Percentiles rank a stretch among this genome's conserved stretches.
These are phyloP conservation scores for Aureobasidium melanogenum DNA, from an alignment of 2,329 filamentous ascomycete species.

Conservation along the genomic window DNA sequence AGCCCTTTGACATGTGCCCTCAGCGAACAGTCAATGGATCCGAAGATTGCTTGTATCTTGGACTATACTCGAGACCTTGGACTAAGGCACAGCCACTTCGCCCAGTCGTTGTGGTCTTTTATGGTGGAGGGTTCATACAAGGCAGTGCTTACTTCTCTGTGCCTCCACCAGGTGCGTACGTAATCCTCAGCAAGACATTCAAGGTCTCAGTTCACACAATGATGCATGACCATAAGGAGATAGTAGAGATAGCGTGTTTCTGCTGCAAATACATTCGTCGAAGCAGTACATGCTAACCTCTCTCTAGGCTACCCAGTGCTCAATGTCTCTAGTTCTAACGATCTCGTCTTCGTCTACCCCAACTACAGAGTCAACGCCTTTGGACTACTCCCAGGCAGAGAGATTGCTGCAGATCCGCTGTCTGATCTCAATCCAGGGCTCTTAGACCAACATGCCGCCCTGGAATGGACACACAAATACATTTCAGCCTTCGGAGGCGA, in stretches of 20 bases:
- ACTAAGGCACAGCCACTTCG: constrained; percentile 33
- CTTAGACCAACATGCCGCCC: constrained; percentile 41
- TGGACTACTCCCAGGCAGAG: constrained; percentile 44
- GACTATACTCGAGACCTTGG: constrained; percentile 53
- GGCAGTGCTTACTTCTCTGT: constrained; percentile 47
- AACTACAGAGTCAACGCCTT: constrained; percentile 52
- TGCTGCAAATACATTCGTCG: neutral
- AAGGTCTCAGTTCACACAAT: neutral
- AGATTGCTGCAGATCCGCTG: constrained; percentile 34
- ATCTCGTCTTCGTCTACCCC: constrained; percentile 43
- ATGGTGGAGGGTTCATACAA: constrained; percentile 53
- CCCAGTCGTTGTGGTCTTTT: constrained; percentile 53
- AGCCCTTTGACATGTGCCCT: constrained; percentile 49
- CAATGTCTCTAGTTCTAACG: constrained; percentile 43
- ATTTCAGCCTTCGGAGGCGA: constrained; percentile 41
- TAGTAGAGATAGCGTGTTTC: neutral
- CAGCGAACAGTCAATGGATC: constrained; percentile 47
- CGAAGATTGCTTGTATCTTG: constrained; percentile 55
- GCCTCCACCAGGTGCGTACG: constrained; percentile 33
- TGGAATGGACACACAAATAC: constrained; percentile 44
- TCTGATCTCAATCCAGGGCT: constrained; percentile 42
- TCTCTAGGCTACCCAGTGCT: constrained; percentile 46
- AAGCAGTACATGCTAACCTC: neutral
- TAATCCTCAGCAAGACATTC: neutral
- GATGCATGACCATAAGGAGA: neutral